Evolutionary conservation across 2,329 filamentous ascomycete species (phyloP).

Genomic region (Fusarium equiseti): DNA sequence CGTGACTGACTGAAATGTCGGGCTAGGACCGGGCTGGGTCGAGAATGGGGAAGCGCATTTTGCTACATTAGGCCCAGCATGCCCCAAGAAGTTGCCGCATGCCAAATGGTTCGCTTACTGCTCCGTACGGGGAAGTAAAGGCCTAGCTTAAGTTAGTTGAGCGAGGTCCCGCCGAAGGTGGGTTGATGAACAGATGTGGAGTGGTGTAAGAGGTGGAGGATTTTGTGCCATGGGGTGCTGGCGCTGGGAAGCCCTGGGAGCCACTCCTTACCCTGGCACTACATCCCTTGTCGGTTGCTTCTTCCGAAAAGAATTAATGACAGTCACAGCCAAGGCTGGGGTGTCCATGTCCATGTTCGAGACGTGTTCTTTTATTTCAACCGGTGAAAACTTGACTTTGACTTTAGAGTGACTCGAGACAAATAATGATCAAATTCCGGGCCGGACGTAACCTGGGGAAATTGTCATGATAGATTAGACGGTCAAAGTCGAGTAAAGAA

Average conservation of each 20-base stretch:
- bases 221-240: constrained; percentile 40
- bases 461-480: constrained; percentile 1
- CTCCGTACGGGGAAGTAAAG: constrained; percentile 43
- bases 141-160: constrained; percentile 46
- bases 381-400: constrained; percentile 5
- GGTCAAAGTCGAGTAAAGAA: not conserved
- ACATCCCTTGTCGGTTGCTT: constrained; percentile 35
- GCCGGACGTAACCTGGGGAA: constrained; percentile 12
- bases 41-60: constrained; percentile 35
- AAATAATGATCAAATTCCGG: not conserved
- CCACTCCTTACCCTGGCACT: constrained; percentile 18
- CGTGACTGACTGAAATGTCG: constrained; percentile 43
- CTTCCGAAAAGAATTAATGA: constrained; percentile 34
- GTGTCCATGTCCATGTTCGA: constrained; percentile 25
- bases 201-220: constrained; percentile 46
- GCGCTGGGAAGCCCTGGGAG: not conserved
- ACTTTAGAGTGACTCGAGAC: not conserved
- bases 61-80: constrained; percentile 32
- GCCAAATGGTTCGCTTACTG: constrained; percentile 49
- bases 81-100: constrained; percentile 41
- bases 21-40: constrained; percentile 37
- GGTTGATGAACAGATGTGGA: constrained; percentile 49
- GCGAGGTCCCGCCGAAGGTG: constrained; percentile 50
- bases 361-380: constrained; percentile 28
- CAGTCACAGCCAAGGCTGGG: constrained; percentile 20